These are phyloP conservation scores for Scedosporium dehoogii DNA, from an alignment of 2,329 filamentous ascomycete species.

Conservation along the genomic window DNA sequence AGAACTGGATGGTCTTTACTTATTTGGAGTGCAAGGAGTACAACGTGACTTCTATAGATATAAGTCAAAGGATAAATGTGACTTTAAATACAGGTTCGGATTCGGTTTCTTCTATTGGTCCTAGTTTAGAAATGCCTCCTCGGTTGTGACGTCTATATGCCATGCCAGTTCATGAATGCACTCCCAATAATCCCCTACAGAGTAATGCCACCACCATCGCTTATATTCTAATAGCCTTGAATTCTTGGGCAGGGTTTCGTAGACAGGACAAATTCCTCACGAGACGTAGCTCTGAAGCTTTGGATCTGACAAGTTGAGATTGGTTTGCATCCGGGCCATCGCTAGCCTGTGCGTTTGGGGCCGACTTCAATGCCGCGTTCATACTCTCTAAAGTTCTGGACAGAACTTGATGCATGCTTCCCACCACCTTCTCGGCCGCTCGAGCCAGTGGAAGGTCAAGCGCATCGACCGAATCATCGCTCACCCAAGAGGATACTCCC, in stretches of 20 bases:
- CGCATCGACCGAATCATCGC: slow-evolving; percentile 58
- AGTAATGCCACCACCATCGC: neutral
- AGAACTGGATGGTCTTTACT: neutral
- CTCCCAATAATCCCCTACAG: neutral
- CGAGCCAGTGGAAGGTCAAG: slow-evolving; percentile 71
- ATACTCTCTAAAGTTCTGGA: slow-evolving; percentile 58
- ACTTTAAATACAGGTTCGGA: neutral
- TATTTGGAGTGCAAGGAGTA: neutral
- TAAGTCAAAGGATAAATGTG: neutral
- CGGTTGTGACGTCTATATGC: neutral
- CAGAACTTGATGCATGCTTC: slow-evolving; percentile 84
- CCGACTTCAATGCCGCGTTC: slow-evolving; percentile 26
- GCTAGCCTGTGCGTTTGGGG: slow-evolving; percentile 24
- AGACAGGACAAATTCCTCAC: slow-evolving; percentile 65
- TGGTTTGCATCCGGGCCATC: slow-evolving; percentile 41
- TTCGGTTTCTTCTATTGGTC: neutral
- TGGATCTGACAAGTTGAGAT: slow-evolving; percentile 59
- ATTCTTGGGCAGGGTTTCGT: slow-evolving; percentile 52
- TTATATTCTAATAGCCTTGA: slow-evolving; percentile 39
- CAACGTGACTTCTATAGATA: neutral
- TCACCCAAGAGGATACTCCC: slow-evolving; percentile 59
- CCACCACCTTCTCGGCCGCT: slow-evolving; percentile 77
- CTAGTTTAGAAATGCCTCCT: neutral
- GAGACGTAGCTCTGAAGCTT: slow-evolving; percentile 81
- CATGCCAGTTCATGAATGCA: neutral